Conservation (phyloP, 2,329 filamentous ascomycete genomes). For the Pseudogymnoascus sp. region DNA sequence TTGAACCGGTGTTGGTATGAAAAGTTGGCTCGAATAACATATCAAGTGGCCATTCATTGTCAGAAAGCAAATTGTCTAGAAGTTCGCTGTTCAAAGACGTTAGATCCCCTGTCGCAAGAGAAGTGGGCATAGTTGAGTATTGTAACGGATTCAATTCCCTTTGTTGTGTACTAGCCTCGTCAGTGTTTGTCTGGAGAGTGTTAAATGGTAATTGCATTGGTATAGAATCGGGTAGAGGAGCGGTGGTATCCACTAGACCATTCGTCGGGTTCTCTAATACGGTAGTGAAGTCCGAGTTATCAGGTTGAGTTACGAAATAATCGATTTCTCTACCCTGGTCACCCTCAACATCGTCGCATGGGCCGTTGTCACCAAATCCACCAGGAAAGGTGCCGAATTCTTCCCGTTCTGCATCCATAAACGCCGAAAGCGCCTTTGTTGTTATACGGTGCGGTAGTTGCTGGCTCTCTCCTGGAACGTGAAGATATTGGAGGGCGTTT, state of each 20-base stretch:
- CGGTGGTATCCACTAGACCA: background rate
- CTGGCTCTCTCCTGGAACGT: background rate
- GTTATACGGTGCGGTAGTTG: slow-evolving; percentile 12
- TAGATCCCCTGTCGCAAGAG: background rate
- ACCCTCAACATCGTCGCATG: slow-evolving; percentile 14
- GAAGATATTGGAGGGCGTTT: background rate
- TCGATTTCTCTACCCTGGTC: background rate
- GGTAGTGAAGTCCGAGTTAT: background rate
- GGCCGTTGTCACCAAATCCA: slow-evolving; percentile 21
- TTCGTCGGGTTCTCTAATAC: background rate
- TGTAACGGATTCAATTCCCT: background rate
- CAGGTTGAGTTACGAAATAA: background rate
- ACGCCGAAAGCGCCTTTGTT: background rate
- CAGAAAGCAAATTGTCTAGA: background rate
- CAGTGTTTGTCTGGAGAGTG: background rate
- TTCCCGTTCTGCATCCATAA: slow-evolving; percentile 17
- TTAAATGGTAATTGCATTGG: background rate
- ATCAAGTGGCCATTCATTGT: background rate
- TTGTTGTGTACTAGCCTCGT: background rate
- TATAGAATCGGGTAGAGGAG: background rate
- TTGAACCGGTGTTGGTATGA: background rate
- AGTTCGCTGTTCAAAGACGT: background rate
- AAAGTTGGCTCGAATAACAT: background rate
- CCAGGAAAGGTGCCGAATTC: slow-evolving; percentile 19
- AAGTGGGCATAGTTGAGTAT: background rate